These are phyloP conservation scores for Rhizophora apiculata DNA, from an alignment of 345 rosid species.

Conservation along the genomic window DNA sequence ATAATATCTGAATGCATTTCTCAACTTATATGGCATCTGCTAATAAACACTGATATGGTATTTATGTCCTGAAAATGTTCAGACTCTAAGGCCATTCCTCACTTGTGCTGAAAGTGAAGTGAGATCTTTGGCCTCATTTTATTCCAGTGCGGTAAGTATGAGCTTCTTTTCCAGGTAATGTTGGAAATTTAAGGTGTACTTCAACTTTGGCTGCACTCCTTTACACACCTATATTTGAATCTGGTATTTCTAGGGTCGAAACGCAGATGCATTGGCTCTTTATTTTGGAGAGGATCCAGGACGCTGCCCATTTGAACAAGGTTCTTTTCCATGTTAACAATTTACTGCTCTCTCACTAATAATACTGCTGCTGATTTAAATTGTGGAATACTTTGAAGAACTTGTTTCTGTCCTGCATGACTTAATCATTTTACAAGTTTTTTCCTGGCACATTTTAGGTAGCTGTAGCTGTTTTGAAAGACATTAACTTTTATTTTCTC, in stretches of 20 bases:
- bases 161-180: neutral
- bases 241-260: slow-evolving; percentile 35
- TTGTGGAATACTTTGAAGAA: neutral
- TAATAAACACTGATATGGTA: neutral
- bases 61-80: neutral
- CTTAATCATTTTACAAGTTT: too few relatives aligned
- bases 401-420: too few relatives aligned
- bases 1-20: neutral
- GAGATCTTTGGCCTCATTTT: slow-evolving; percentile 23
- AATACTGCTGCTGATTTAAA: neutral
- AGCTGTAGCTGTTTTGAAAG: too few relatives aligned
- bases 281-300: slow-evolving; percentile 98
- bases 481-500: too few relatives aligned
- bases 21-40: neutral
- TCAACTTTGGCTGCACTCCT: slow-evolving; percentile 5
- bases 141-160: slow-evolving; percentile 33
- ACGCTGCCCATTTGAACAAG: slow-evolving; percentile 96
- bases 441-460: too few relatives aligned
- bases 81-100: slow-evolving; percentile 25
- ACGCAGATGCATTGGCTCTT: slow-evolving; percentile 92
- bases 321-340: slow-evolving; percentile 28
- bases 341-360: neutral
- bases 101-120: slow-evolving; percentile 28
- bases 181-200: neutral
- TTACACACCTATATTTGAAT: slow-evolving; percentile 18